Evolutionary conservation across 805 yeast species (phyloP), one percentile per base, ranked within the genome.

Genomic region (Yueomyces sp.): DNA sequence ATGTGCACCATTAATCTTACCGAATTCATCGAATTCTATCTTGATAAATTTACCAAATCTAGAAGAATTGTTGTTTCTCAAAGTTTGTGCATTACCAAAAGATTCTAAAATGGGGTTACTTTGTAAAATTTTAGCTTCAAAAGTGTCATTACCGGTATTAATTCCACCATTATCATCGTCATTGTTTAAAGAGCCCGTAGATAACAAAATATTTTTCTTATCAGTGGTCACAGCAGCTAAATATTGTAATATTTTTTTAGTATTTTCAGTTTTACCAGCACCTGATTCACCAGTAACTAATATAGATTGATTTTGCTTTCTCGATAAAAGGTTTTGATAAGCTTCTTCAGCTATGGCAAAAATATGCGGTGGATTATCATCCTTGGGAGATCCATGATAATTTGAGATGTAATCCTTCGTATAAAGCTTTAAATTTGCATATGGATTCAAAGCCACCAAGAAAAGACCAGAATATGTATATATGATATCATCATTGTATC

Each of bases 261-360:
- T 92, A 52, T 86, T 92, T 64, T 92, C 98, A 0, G 99, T 92
- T 59, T 92, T 92, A 43, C 99, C 99, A 0, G 99, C 98, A 51
- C 99, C 99, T 28, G 94, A 82, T 59, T 92, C 99, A 50, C 99
- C 99, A 0, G 98, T 92, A n/a, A 92, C 96, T 41, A 92, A 68
- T 44, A 92, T 86, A 9, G 94, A 80, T 65, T 92, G 98, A 60
- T 88, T 82, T 53, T 77, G 78, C 42, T 67, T 70, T 49, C 82
- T 79, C 9, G 72, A 68, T 9, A 85, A 65, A 58, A 92, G 66
- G 53, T 80, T 83, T 49, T 85, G 75, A 52, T 79, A 85, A 1
- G 97, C 94, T 40, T 77, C 77, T 55, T 92, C 95, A 0, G 95
- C 83, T 31, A 84, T 79, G 1, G 94, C 94, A 63, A 79, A 92